These are phyloP conservation scores for Cryphonectria carpinicola DNA, from an alignment of 2,329 filamentous ascomycete species.

Conservation along the genomic window DNA sequence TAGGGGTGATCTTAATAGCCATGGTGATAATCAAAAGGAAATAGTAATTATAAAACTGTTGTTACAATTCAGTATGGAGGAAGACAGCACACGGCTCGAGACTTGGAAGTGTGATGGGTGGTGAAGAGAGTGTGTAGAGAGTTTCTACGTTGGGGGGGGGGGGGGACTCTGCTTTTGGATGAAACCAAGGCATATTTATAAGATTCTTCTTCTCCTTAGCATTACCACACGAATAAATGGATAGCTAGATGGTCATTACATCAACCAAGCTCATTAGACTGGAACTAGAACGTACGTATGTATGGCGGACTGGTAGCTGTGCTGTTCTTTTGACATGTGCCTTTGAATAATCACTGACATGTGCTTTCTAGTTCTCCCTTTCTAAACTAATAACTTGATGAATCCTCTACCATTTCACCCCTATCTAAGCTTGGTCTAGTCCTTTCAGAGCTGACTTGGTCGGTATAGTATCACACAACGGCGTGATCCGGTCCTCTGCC, in stretches of 20 bases:
- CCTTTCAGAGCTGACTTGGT: background rate
- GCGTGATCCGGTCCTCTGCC: constrained; percentile 41
- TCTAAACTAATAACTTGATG: background rate
- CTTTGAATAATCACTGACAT: background rate
- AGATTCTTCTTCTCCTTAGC: background rate
- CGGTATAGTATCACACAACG: constrained; percentile 36
- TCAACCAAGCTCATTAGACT: background rate
- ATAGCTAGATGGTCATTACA: background rate
- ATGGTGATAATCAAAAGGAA: background rate
- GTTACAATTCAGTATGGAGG: background rate
- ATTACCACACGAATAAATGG: background rate
- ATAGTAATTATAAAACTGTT: background rate
- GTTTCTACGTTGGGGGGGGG: background rate
- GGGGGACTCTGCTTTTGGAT: background rate
- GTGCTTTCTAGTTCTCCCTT: background rate
- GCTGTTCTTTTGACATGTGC: background rate
- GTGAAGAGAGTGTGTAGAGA: background rate
- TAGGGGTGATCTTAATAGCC: background rate
- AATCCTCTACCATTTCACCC: background rate
- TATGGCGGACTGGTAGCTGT: background rate
- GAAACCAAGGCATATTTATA: background rate
- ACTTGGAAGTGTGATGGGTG: too few species aligned
- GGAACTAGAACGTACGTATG: background rate
- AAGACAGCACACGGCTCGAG: background rate
- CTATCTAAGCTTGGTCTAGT: background rate